A percentile compares a stretch with the other conserved stretches of the same genome.
Conservation (phyloP, 78 protist species). For the Chrysochromulina tobinii region DNA sequence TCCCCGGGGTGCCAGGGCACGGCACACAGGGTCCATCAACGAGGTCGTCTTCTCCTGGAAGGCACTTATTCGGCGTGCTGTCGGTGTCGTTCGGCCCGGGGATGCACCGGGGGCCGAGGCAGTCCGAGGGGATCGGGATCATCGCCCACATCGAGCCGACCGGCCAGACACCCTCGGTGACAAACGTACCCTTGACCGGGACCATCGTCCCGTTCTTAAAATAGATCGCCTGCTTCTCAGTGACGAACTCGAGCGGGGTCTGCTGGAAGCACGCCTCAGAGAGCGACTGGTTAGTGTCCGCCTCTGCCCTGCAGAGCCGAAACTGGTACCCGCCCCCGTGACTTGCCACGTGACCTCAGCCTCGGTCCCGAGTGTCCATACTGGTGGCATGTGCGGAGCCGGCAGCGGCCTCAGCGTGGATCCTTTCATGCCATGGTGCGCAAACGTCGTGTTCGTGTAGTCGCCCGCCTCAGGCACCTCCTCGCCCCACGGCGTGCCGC, state of each 20-base stretch:
- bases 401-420: not conserved
- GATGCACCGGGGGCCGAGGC: not conserved
- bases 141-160: conserved; percentile 4
- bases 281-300: not conserved
- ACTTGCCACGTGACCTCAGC: not conserved
- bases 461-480: not conserved
- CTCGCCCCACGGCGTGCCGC: conserved; percentile 10
- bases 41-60: not conserved
- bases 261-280: conserved; percentile 21
- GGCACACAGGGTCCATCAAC: not conserved
- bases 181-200: not conserved
- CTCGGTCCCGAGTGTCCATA: not conserved
- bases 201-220: not conserved
- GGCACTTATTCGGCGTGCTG: not conserved
- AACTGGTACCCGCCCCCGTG: conserved; percentile 37
- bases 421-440: not conserved
- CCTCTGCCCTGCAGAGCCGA: conserved; percentile 12
- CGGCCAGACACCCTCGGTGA: not conserved
- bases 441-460: not conserved
- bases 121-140: conserved; percentile 7
- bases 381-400: not conserved
- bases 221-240: not conserved
- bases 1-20: not conserved
- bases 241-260: not conserved
- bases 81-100: not conserved